phyloP scores from a whole-genome alignment of 2,329 filamentous ascomycete genomes.

The Paraconiothyrium brasiliense region DNA sequence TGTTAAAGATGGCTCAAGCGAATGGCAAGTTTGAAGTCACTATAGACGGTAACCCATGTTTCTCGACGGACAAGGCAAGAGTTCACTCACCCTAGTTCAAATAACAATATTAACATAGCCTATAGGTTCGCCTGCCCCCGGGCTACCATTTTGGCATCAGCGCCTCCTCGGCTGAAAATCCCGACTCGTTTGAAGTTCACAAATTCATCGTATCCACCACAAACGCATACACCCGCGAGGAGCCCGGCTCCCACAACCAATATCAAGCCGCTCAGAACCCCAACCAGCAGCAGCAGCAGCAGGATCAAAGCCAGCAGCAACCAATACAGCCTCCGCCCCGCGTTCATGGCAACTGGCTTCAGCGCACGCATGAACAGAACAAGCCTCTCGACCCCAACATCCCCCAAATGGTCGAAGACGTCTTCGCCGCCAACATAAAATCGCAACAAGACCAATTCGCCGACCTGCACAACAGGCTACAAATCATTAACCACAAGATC shows the following conservation, averaged over 20 bases:
- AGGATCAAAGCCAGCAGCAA: conserved; percentile 27
- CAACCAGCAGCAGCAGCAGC: conserved; percentile 30
- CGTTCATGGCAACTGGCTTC: conserved; percentile 16
- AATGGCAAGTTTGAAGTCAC: conserved; percentile 75
- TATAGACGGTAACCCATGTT: conserved; percentile 82
- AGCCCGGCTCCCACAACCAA: conserved; percentile 41
- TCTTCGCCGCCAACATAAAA: conserved; percentile 56
- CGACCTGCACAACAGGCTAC: conserved; percentile 86
- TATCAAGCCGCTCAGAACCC: conserved; percentile 43
- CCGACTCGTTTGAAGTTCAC: conserved; percentile 94
- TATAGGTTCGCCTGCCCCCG: conserved; percentile 74
- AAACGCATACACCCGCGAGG: conserved; percentile 46
- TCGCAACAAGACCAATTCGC: conserved; percentile 71
- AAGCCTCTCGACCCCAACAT: conserved; percentile 37
- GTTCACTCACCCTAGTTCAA: neutral
- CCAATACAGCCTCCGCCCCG: conserved; percentile 31
- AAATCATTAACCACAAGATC: conserved; percentile 75
- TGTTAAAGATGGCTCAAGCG: conserved; percentile 77
- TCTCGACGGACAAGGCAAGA: conserved; percentile 74
- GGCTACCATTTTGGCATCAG: conserved; percentile 89
- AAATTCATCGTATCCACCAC: conserved; percentile 77
- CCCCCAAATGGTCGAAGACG: conserved; percentile 53
- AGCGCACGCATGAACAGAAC: conserved; percentile 38
- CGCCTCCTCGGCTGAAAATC: conserved; percentile 87
- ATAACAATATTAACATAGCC: conserved; percentile 16